These are phyloP conservation scores for Dioszegia hungarica DNA, from an alignment of 768 basidiomycete species.

Conservation along the genomic window DNA sequence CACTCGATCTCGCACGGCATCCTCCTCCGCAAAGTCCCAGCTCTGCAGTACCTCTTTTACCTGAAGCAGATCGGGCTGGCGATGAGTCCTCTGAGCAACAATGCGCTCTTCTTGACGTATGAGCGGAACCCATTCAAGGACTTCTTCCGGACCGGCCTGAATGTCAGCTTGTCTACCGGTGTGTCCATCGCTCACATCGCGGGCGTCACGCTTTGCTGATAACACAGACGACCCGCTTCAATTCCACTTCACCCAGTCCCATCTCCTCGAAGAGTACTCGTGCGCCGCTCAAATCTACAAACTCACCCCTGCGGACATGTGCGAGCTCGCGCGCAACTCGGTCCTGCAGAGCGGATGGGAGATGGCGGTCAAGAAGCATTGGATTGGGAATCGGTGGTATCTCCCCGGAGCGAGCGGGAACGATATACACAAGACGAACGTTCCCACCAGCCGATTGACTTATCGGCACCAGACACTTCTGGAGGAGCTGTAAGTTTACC, in stretches of 20 bases:
- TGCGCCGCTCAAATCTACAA: slow-evolving; percentile 99
- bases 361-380: slow-evolving; percentile 84
- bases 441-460: slow-evolving; percentile 82
- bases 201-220: background rate
- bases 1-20: slow-evolving; percentile 99
- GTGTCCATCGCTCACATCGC: slow-evolving; percentile 50
- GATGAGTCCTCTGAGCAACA: slow-evolving; percentile 98
- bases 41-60: slow-evolving; percentile 86
- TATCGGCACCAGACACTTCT: slow-evolving; percentile 85
- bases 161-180: slow-evolving; percentile 90
- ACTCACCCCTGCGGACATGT: slow-evolving; percentile 70
- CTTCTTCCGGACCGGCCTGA: slow-evolving; percentile 92
- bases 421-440: slow-evolving; percentile 99
- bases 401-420: slow-evolving; percentile 88
- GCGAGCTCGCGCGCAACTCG: slow-evolving; percentile 96
- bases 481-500: slow-evolving; percentile 61
- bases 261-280: slow-evolving; percentile 76
- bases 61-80: slow-evolving; percentile 96
- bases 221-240: slow-evolving; percentile 54
- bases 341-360: slow-evolving; percentile 96
- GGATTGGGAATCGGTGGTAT: slow-evolving; percentile 85
- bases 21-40: slow-evolving; percentile 92
- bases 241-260: slow-evolving; percentile 95
- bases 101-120: slow-evolving; percentile 86
- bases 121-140: slow-evolving; percentile 95